Conservation (phyloP, 1,139 yeast species). For the Arxiozyma heterogenica region DNA sequence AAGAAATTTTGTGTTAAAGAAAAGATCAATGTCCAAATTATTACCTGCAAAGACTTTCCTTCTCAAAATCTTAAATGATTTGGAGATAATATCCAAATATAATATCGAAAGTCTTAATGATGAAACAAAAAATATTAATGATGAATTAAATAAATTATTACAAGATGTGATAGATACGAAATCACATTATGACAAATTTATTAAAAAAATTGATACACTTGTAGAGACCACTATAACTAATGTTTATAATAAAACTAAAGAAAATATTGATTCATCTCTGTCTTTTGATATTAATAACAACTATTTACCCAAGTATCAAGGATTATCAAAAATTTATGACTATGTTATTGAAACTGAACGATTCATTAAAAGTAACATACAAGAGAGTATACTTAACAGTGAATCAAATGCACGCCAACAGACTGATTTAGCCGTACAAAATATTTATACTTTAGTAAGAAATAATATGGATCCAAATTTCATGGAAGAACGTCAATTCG, state of each 20-base stretch:
- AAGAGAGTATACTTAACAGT: conserved; percentile 52
- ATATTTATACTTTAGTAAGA: conserved; percentile 58
- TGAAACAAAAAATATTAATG: conserved; percentile 39
- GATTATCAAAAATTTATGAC: conserved; percentile 55
- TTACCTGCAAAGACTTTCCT: conserved; percentile 88
- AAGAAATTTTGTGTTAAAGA: conserved; percentile 78
- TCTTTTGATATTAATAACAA: conserved; percentile 54
- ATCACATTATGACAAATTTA: conserved; percentile 43
- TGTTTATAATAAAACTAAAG: conserved; percentile 54
- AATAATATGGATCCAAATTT: conserved; percentile 49
- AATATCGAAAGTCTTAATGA: conserved; percentile 49
- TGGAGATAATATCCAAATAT: conserved; percentile 48
- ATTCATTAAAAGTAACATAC: conserved; percentile 54
- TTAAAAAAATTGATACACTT: conserved; percentile 51
- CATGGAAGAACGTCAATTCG: conserved; percentile 57
- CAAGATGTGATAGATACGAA: conserved; percentile 57
- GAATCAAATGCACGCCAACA: conserved; percentile 59
- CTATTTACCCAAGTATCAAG: conserved; percentile 50
- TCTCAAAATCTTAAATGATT: conserved; percentile 57
- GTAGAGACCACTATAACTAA: conserved; percentile 54
- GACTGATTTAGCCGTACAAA: conserved; percentile 52
- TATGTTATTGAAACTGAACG: conserved; percentile 66
- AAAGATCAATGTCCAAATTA: conserved; percentile 78
- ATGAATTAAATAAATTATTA: conserved; percentile 45
- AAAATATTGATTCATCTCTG: conserved; percentile 46